Evolutionary conservation across 1,284 basidiomycete genomes (phyloP).

Genomic region (Hortiboletus rubellus): DNA sequence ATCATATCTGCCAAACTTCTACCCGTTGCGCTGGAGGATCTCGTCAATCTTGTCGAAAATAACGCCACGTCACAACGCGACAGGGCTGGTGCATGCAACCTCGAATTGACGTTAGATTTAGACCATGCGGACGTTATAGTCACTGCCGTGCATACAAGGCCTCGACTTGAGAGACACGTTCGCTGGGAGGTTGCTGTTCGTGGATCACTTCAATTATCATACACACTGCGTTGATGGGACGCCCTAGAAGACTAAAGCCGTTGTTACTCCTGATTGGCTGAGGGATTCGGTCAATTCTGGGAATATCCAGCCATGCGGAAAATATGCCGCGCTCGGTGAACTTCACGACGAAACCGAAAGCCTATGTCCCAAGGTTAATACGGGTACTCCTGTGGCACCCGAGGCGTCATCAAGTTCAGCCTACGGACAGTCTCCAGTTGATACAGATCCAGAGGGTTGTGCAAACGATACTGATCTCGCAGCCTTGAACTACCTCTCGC

Average conservation of each 20-base stretch:
- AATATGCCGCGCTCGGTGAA: conserved; percentile 55
- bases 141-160: conserved; percentile 62
- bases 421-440: conserved; percentile 8
- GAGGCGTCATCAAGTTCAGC: conserved; percentile 4
- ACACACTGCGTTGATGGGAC: conserved; percentile 3
- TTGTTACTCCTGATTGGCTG: conserved; percentile 72
- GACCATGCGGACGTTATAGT: conserved; percentile 64
- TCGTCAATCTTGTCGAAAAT: conserved; percentile 49
- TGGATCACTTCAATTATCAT: conserved; percentile 11
- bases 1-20: conserved; percentile 63
- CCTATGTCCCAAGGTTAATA: conserved; percentile 41
- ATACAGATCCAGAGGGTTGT: conserved; percentile 11
- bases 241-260: conserved; percentile 56
- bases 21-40: conserved; percentile 42
- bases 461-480: conserved; percentile 13
- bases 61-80: background rate
- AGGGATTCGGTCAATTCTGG: conserved; percentile 50
- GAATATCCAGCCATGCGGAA: conserved; percentile 47
- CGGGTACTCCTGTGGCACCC: background rate
- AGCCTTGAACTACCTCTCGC: conserved; percentile 41
- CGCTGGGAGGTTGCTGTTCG: conserved; percentile 63
- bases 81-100: conserved; percentile 5
- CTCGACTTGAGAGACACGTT: conserved; percentile 67
- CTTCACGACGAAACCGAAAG: conserved; percentile 46
- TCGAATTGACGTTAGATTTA: conserved; percentile 43